phyloP scores from a whole-genome alignment of 768 basidiomycete species.

The Tylopilus cervinicoccineus region DNA sequence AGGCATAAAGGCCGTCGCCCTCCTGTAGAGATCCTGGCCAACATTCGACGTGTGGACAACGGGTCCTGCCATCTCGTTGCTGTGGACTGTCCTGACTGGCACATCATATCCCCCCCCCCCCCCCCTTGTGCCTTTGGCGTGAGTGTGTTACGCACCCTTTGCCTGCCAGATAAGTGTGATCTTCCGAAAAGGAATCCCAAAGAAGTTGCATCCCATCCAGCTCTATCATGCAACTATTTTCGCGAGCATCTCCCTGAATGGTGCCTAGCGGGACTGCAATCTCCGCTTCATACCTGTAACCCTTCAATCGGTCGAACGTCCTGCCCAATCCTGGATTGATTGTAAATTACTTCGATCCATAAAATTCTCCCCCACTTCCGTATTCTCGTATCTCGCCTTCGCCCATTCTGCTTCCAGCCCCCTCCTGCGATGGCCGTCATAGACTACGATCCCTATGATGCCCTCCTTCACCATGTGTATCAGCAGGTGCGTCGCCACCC shows the following conservation, averaged over 20 bases:
- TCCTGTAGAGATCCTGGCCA: no score
- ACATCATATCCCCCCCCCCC: not conserved
- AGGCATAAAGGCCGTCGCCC: no score
- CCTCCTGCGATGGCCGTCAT: slow-evolving; percentile 33
- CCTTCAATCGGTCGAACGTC: not conserved
- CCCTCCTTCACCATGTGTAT: slow-evolving; percentile 76
- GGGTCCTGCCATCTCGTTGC: not conserved
- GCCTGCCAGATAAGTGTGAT: not conserved
- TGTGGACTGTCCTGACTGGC: not conserved
- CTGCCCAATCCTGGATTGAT: not conserved
- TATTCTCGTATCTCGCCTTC: slow-evolving; percentile 12
- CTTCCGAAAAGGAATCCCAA: slow-evolving; percentile 9
- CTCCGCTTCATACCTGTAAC: not conserved
- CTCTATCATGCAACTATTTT: not conserved
- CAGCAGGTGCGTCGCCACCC: slow-evolving; percentile 48
- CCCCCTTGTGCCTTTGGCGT: slow-evolving; percentile 14
- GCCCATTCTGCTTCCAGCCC: not conserved
- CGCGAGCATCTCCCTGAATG: not conserved
- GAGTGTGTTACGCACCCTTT: not conserved
- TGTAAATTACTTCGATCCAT: not conserved
- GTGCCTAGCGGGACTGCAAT: slow-evolving; percentile 5
- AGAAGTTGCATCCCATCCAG: not conserved
- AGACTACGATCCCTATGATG: slow-evolving; percentile 80
- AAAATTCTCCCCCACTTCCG: not conserved
- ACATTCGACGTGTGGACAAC: not conserved